phyloP scores from a whole-genome alignment of 129 eudicot genomes.

The Artemisia annua region DNA sequence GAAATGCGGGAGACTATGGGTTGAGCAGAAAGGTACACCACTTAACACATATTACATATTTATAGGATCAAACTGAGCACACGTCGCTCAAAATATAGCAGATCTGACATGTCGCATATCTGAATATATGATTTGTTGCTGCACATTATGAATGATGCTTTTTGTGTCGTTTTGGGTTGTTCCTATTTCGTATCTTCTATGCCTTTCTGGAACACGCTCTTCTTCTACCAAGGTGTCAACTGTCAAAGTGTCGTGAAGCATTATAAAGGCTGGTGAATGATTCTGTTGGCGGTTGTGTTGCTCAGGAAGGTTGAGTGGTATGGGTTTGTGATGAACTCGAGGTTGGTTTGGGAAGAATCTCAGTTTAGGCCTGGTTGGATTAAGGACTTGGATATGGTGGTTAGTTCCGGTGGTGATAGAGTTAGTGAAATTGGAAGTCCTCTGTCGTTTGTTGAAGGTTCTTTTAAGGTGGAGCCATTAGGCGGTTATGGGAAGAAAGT shows the following conservation, averaged over 20 bases:
- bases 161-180: no score
- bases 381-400: conserved; percentile 45
- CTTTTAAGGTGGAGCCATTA: conserved; percentile 71
- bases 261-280: no score
- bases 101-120: no score
- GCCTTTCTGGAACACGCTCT: no score
- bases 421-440: conserved; percentile 58
- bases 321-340: conserved; percentile 79
- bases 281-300: conserved; percentile 67
- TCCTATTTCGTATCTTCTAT: no score
- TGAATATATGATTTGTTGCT: background rate
- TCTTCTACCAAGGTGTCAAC: no score
- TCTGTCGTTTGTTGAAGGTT: conserved; percentile 58
- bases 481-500: conserved; percentile 84
- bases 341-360: conserved; percentile 70
- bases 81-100: no score
- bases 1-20: conserved; percentile 99
- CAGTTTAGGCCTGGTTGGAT: conserved; percentile 69
- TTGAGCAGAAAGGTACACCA: conserved; percentile 86
- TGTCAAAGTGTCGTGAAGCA: no score
- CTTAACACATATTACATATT: no score
- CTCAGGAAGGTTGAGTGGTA: conserved; percentile 73
- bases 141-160: background rate
- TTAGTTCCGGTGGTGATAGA: conserved; percentile 7
- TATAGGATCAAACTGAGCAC: no score